A percentile compares a stretch with the other conserved stretches of the same genome.
phyloP scores from a whole-genome alignment of 768 basidiomycete species.

The Naematelia aurantialba region DNA sequence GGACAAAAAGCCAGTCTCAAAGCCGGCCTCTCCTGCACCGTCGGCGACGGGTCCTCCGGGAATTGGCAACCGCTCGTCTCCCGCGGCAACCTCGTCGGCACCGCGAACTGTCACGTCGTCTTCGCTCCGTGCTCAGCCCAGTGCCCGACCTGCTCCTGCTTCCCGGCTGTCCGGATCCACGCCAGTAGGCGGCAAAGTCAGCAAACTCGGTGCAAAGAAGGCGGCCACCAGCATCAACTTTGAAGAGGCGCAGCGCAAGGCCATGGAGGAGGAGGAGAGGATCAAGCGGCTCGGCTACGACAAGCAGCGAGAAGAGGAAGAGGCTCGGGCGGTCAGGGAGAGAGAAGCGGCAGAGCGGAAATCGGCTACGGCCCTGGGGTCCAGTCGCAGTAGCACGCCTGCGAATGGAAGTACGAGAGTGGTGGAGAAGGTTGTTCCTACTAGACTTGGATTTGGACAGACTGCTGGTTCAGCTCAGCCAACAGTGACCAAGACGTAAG shows the following conservation, averaged over 20 bases:
- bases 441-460: conserved; percentile 45
- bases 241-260: conserved; percentile 86
- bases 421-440: conserved; percentile 36
- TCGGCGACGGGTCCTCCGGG: conserved; percentile 33
- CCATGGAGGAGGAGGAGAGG: conserved; percentile 85
- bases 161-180: conserved; percentile 53
- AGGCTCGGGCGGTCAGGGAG: conserved; percentile 59
- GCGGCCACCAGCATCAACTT: conserved; percentile 79
- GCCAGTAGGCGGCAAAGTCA: conserved; percentile 60
- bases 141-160: conserved; percentile 53
- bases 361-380: conserved; percentile 43
- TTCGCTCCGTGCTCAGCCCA: conserved; percentile 40
- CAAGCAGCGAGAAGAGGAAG: conserved; percentile 74
- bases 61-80: conserved; percentile 22
- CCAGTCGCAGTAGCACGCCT: conserved; percentile 40
- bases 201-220: conserved; percentile 76
- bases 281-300: conserved; percentile 90
- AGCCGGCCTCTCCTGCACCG: conserved; percentile 56
- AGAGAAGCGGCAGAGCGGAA: conserved; percentile 55
- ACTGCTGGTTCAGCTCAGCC: conserved; percentile 34
- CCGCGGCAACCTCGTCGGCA: conserved; percentile 34
- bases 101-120: conserved; percentile 53
- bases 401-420: conserved; percentile 31
- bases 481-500: conserved; percentile 51
- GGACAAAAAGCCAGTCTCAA: conserved; percentile 63